Evolutionary conservation across 2,329 filamentous ascomycete species (phyloP), one percentile per base, ranked within the genome.

Genomic region (Dactylonectria estremocensis): DNA sequence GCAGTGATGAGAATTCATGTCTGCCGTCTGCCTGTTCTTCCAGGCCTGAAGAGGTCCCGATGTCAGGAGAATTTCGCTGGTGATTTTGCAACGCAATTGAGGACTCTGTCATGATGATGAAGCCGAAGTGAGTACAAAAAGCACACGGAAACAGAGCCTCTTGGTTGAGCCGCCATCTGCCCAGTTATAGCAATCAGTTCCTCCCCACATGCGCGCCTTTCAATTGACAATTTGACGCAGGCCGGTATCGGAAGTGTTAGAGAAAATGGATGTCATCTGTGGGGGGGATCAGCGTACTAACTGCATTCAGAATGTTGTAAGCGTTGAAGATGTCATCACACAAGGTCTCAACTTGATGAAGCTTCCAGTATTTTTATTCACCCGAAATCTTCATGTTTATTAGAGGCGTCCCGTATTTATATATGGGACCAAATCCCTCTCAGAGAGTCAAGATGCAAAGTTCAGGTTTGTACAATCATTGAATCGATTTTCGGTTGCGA

Each of bases 1-100:
- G 77, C 7, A 80, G 60, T 2, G 71, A 69, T 14, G 64, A 75
- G 22, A 69, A 55, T 31, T 68, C 66, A 4, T 46, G 45, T 16
- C 52, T 37, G 16, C 22, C 37, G n/a, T n/a, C 22, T n/a, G 33
- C 18, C 13, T 24, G 14, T 4, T 48, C 56, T 1, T 20, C 24
- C 10, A 20, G 33, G 13, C 37, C 33, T 2, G 37, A 20, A 1
- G 40, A 50, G 9, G 43, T 35, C 10, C 45, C 61, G 20, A 35
- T 35, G 33, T 54, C 33, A 1, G 20, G 53, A 4, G 49, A 20
- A 2, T 24, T 31, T 5, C 53, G 35, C n/a, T 33, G 60, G 9
- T 52, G 24, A 5, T 24, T 33, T 11, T 61, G 49, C 5, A 64
- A 55, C 10, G 61, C 60, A 22, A 67, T 52, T 50, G 61, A 46